Conservation (phyloP, 1,284 basidiomycete species). For the Naganishia cerealis region DNA sequence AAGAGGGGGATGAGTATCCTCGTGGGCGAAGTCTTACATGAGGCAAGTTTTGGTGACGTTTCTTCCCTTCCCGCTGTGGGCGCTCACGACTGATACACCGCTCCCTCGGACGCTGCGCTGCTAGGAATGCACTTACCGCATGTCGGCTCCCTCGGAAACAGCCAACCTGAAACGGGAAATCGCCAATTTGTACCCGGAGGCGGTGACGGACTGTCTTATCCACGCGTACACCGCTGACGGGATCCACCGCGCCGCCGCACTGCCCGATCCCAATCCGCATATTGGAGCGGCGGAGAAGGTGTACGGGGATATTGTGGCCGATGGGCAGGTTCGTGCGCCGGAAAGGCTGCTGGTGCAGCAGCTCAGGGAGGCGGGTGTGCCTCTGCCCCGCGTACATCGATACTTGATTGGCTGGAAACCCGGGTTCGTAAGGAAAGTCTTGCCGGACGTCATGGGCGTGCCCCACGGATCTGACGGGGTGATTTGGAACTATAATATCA, state of each 20-base stretch:
- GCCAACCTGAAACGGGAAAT: not conserved
- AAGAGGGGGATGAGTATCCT: slow-evolving; percentile 4
- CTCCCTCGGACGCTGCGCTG: too few species aligned
- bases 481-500: not conserved
- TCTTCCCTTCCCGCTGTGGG: too few species aligned
- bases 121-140: slow-evolving; percentile 22
- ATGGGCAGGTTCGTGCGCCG: slow-evolving; percentile 15
- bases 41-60: too few species aligned
- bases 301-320: slow-evolving; percentile 13
- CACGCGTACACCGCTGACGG: slow-evolving; percentile 4
- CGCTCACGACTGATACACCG: too few species aligned
- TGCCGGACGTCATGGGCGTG: not conserved
- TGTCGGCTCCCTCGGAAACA: not conserved
- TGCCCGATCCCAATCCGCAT: slow-evolving; percentile 14
- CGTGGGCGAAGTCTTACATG: slow-evolving; percentile 8
- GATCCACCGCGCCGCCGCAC: not conserved
- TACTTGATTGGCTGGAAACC: slow-evolving; percentile 11
- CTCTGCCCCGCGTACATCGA: not conserved
- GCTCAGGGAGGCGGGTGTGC: slow-evolving; percentile 10
- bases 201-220: slow-evolving; percentile 8
- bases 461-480: not conserved
- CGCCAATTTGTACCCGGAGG: slow-evolving; percentile 2
- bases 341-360: slow-evolving; percentile 18
- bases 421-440: not conserved
- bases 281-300: slow-evolving; percentile 8